Percentiles rank a stretch among this genome's conserved stretches.
Evolutionary conservation across 495 filamentous ascomycete genomes (phyloP).

Genomic region (Penicillium mononematosum): DNA sequence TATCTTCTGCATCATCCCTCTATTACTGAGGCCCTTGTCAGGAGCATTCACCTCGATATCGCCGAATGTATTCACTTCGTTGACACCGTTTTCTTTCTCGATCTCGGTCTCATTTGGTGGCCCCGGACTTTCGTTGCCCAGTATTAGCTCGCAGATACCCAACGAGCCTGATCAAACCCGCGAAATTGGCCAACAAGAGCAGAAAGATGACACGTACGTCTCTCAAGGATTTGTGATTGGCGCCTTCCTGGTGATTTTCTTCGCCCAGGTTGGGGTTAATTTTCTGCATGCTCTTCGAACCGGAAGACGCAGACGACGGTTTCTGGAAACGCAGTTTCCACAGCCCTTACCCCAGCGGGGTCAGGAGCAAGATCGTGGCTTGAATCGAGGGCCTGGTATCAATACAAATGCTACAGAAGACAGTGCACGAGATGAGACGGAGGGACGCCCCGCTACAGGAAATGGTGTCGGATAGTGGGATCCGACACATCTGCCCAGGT

Average conservation of each 20-base stretch:
- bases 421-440: constrained; percentile 21
- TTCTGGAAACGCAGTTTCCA: constrained; percentile 27
- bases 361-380: constrained; percentile 1
- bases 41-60: constrained; percentile 25
- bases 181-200: neutral
- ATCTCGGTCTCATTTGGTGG: constrained; percentile 44
- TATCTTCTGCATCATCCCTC: constrained; percentile 35
- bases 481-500: neutral
- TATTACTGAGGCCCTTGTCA: constrained; percentile 27
- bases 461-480: constrained; percentile 2
- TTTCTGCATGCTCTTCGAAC: constrained; percentile 32
- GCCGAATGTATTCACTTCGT: constrained; percentile 31
- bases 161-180: neutral
- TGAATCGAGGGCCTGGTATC: constrained; percentile 9
- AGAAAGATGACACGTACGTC: constrained; percentile 26
- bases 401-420: constrained; percentile 4
- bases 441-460: constrained; percentile 14
- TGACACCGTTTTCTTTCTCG: constrained; percentile 40
- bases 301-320: constrained; percentile 28
- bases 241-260: constrained; percentile 37
- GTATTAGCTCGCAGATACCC: constrained; percentile 10
- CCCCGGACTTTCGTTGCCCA: constrained; percentile 13
- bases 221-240: constrained; percentile 40
- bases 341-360: constrained; percentile 23
- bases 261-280: constrained; percentile 37